Conservation (phyloP, 208 protist genomes). For the Crithidia thermophila region DNA sequence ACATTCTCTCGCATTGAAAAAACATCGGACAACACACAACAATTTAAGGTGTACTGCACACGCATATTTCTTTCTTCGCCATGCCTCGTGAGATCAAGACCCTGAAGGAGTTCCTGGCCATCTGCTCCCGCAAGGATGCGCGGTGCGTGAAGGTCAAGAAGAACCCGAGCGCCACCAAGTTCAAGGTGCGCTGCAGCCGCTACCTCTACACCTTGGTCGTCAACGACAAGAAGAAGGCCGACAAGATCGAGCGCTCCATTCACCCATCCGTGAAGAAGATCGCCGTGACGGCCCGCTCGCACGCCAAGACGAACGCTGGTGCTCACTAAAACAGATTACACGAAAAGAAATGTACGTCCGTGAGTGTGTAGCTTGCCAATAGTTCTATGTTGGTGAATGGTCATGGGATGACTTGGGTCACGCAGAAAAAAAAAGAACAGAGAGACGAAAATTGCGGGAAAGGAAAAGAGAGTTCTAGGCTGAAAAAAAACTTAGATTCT, state of each 20-base stretch:
- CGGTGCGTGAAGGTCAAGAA: constrained; percentile 94
- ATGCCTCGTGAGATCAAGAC: constrained; percentile 94
- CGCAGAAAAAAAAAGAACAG: neutral
- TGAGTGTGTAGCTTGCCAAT: too few species aligned
- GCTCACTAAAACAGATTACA: constrained; percentile 29
- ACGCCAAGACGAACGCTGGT: constrained; percentile 84
- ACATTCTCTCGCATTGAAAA: too few species aligned
- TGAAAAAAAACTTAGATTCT: too few species aligned
- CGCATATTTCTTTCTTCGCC: constrained; percentile 10
- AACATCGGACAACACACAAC: too few species aligned
- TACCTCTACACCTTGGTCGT: constrained; percentile 94
- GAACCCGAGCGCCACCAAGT: constrained; percentile 90
- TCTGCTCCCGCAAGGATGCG: constrained; percentile 93
- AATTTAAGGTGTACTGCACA: too few species aligned
- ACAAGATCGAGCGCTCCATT: constrained; percentile 93
- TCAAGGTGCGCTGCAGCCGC: constrained; percentile 94
- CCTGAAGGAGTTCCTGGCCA: constrained; percentile 93
- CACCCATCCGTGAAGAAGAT: constrained; percentile 91
- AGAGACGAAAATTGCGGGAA: too few species aligned
- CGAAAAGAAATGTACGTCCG: too few species aligned
- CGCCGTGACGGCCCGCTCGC: constrained; percentile 77
- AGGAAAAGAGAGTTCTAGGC: neutral
- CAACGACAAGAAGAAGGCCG: constrained; percentile 91
- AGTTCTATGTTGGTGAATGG: too few species aligned
- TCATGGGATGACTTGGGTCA: too few species aligned